Conservation (phyloP, 345 rosid species). For the Brassica rapa region DNA sequence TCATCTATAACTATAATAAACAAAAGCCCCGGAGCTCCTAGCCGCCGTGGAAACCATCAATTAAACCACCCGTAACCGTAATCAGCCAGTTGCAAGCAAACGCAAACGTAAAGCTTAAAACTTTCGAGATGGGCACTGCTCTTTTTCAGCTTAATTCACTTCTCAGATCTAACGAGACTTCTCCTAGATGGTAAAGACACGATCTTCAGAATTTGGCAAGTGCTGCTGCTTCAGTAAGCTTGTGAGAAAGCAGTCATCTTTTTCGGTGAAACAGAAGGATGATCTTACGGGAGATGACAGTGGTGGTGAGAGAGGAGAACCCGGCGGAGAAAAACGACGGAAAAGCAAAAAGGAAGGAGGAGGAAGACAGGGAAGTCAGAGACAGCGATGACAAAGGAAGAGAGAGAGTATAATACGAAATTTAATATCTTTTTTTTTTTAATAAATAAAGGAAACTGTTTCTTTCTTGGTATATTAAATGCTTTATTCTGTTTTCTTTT, state of each 20-base stretch:
- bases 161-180: constrained; percentile 40
- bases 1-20: constrained; percentile 46
- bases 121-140: constrained; percentile 4
- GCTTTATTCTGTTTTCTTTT: constrained; percentile 5
- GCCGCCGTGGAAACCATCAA: constrained; percentile 48
- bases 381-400: constrained; percentile 34
- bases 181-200: constrained; percentile 12
- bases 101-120: constrained; percentile 4
- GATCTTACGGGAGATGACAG: neutral
- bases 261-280: neutral
- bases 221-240: constrained; percentile 4
- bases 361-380: constrained; percentile 40
- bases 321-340: constrained; percentile 42
- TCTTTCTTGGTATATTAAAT: constrained; percentile 12
- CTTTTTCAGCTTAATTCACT: neutral
- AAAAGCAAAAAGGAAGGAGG: constrained; percentile 25
- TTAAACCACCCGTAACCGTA: constrained; percentile 25
- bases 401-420: constrained; percentile 9
- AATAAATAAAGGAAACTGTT: constrained; percentile 20
- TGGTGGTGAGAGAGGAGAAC: neutral
- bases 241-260: neutral
- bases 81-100: neutral
- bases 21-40: constrained; percentile 37
- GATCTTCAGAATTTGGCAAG: constrained; percentile 8
- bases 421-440: neutral